These are phyloP conservation scores for Candolleomyces efflorescens DNA, from an alignment of 768 basidiomycete genomes.

Conservation along the genomic window DNA sequence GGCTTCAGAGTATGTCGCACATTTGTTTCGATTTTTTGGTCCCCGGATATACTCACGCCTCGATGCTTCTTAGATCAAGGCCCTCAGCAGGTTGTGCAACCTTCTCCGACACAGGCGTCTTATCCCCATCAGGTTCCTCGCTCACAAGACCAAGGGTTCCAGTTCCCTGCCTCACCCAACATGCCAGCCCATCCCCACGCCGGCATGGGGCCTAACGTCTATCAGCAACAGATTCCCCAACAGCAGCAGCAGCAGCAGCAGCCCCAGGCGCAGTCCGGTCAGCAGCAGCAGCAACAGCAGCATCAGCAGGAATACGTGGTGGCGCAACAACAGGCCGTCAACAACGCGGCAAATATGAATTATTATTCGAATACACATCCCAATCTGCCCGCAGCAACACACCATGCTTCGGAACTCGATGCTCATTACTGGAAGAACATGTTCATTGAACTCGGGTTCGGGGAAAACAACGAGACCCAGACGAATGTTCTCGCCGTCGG, in stretches of 20 bases:
- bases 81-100: constrained; percentile 20
- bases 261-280: constrained; percentile 10
- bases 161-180: constrained; percentile 39
- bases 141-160: constrained; percentile 30
- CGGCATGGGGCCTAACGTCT: constrained; percentile 13
- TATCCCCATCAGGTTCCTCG: constrained; percentile 30
- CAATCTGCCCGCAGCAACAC: constrained; percentile 32
- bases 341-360: constrained; percentile 9
- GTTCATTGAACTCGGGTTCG: constrained; percentile 71
- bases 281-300: constrained; percentile 5
- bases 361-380: constrained; percentile 18
- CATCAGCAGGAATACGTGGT: constrained; percentile 1
- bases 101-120: constrained; percentile 23
- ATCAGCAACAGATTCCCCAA: constrained; percentile 2
- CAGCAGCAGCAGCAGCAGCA: constrained; percentile 6
- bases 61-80: constrained; percentile 16
- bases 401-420: constrained; percentile 55
- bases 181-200: constrained; percentile 28
- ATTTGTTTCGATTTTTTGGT: constrained; percentile 7
- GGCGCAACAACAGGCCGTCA: constrained; percentile 8
- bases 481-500: constrained; percentile 18
- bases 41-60: constrained; percentile 11
- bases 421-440: constrained; percentile 70
- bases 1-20: constrained; percentile 45
- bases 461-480: constrained; percentile 37